Evolutionary conservation across 2,329 filamentous ascomycete species (phyloP).

Genomic region (Fusarium napiforme): DNA sequence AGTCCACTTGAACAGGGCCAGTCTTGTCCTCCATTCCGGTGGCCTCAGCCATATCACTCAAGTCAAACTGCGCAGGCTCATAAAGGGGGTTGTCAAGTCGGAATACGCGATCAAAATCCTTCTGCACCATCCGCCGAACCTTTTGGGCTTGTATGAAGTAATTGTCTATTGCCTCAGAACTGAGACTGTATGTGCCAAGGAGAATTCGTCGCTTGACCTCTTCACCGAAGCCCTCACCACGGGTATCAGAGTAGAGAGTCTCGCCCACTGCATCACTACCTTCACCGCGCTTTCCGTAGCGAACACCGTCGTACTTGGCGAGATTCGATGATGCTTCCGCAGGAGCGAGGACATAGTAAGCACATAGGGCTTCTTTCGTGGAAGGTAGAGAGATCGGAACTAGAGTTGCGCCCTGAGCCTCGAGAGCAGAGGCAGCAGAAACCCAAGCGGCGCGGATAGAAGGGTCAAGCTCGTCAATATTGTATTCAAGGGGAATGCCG

Average conservation of each 20-base stretch:
- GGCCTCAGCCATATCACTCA: slow-evolving; percentile 68
- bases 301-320: slow-evolving; percentile 96
- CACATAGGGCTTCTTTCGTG: slow-evolving; percentile 85
- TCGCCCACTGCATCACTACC: slow-evolving; percentile 65
- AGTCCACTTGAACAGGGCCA: slow-evolving; percentile 77
- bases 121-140: slow-evolving; percentile 83
- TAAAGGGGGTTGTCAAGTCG: slow-evolving; percentile 74
- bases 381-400: slow-evolving; percentile 83
- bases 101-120: slow-evolving; percentile 88
- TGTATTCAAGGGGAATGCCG: slow-evolving; percentile 80
- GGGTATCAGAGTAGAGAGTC: slow-evolving; percentile 80
- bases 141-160: slow-evolving; percentile 96
- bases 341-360: slow-evolving; percentile 95
- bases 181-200: slow-evolving; percentile 89
- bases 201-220: slow-evolving; percentile 91
- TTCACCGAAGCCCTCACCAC: slow-evolving; percentile 79
- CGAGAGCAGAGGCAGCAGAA: slow-evolving; percentile 67
- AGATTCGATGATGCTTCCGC: slow-evolving; percentile 96
- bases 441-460: slow-evolving; percentile 77
- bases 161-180: slow-evolving; percentile 91
- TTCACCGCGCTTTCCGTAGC: slow-evolving; percentile 76
- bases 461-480: slow-evolving; percentile 81
- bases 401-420: slow-evolving; percentile 74
- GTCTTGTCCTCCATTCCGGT: slow-evolving; percentile 65
- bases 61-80: slow-evolving; percentile 63